Evolutionary conservation across 148 eudicot genomes (phyloP), one percentile per base, ranked within the genome.

Genomic region (Chenopodium quinoa): DNA sequence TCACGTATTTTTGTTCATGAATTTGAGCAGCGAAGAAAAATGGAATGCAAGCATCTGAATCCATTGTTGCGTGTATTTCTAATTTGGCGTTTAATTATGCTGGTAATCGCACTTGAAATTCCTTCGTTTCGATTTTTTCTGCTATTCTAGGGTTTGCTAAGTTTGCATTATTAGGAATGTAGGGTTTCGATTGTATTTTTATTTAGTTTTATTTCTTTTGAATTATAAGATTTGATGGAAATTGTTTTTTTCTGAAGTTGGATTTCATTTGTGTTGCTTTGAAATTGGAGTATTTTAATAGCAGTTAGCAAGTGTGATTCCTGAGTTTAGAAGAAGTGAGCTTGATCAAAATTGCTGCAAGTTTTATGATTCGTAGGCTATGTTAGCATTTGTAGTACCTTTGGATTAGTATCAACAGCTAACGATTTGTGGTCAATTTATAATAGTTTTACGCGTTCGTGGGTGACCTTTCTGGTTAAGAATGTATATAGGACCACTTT

Each of bases 61-160:
- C 97, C 4, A 86, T 93, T 66, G 81, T 90, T 78, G 83, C 97
- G 1, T 96, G 99, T 56, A 81, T 96, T 77, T 89, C 98, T 19
- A 96, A 91, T 89, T 84, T 96, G 50, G 97, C 99, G 72, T 94
- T 96, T 86, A 95, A 93, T 78, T 93, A 85, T 85, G 90, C 99
- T 10, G 94, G 98, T 95, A 84, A 40, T 50, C 11, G 25, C 78
- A 71, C 44, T 67, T 67, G 20, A 5, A 14, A 76, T 56, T 85
- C 1, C 62, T 2, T 23, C 13, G 2, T 52, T 70, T 46, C 25
- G 2, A 9, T 0, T 48, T 11, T 47, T 69, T 70, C 23, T 34
- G 31, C 32, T 4, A 2, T 7, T 75, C 54, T 79, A 75, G 82
- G 86, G 82, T 73, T 83, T 16, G 34, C 47, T 27, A 25, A 8